A percentile compares a stretch with the other conserved stretches of the same genome.
Evolutionary conservation across 768 basidiomycete species (phyloP).

Genomic region (Panaeolus cyanescens): DNA sequence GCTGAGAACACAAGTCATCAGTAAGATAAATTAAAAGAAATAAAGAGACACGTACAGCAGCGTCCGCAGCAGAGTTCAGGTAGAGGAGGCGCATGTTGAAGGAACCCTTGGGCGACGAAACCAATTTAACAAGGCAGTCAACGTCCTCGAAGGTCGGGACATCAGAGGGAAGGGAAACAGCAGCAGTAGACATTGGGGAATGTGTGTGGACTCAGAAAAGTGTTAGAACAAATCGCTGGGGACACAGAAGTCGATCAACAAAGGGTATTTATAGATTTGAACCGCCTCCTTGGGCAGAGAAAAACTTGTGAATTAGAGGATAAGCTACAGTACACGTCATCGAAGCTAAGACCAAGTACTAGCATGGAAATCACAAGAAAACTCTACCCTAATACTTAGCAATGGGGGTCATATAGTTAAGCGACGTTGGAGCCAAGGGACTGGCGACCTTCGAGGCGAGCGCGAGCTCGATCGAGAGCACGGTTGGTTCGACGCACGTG

Average conservation of each 20-base stretch:
- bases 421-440: background rate
- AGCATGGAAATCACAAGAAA: too few species aligned
- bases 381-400: background rate
- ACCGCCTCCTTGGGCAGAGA: too few species aligned
- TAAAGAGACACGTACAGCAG: too few species aligned
- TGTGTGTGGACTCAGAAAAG: background rate
- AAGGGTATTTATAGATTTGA: too few species aligned
- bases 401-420: background rate
- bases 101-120: too few species aligned
- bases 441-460: background rate
- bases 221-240: background rate
- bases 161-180: background rate
- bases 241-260: background rate
- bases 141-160: background rate
- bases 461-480: background rate
- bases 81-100: background rate
- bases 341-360: too few species aligned
- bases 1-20: background rate
- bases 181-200: background rate
- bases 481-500: background rate
- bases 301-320: background rate
- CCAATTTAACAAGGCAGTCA: background rate
- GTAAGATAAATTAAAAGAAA: background rate
- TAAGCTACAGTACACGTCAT: background rate
- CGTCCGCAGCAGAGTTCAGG: background rate